These are phyloP conservation scores for Endocarpon pusillum DNA, from an alignment of 495 filamentous ascomycete species.

Conservation along the genomic window DNA sequence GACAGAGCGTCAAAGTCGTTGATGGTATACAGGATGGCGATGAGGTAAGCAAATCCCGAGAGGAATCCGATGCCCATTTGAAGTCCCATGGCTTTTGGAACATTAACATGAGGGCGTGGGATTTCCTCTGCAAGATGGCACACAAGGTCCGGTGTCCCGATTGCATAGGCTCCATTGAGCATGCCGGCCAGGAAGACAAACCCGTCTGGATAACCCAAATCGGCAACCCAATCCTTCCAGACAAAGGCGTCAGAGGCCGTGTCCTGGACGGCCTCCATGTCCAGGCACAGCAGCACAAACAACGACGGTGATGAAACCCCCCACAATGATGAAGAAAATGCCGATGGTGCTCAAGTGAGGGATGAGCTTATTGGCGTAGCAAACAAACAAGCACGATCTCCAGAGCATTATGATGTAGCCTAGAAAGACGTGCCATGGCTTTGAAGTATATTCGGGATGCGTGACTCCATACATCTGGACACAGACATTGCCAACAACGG, in stretches of 20 bases:
- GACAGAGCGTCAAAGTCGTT: slow-evolving; percentile 22
- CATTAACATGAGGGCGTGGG: slow-evolving; percentile 32
- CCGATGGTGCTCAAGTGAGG: slow-evolving; percentile 50
- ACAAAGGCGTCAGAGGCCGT: slow-evolving; percentile 41
- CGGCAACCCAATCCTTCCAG: slow-evolving; percentile 46
- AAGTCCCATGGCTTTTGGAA: slow-evolving; percentile 19
- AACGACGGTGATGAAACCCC: slow-evolving; percentile 53
- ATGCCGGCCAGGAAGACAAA: slow-evolving; percentile 69
- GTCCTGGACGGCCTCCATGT: slow-evolving; percentile 20
- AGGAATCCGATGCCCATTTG: slow-evolving; percentile 33
- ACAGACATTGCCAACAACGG: slow-evolving; percentile 49
- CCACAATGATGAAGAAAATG: slow-evolving; percentile 49
- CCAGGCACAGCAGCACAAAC: slow-evolving; percentile 63
- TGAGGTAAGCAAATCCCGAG: slow-evolving; percentile 31
- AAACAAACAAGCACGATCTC: slow-evolving; percentile 42
- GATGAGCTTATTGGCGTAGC: slow-evolving; percentile 52
- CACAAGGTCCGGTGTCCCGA: slow-evolving; percentile 63
- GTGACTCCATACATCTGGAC: slow-evolving; percentile 54
- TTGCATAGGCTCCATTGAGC: slow-evolving; percentile 70
- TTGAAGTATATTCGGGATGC: slow-evolving; percentile 41
- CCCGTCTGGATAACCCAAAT: slow-evolving; percentile 52
- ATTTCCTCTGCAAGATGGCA: slow-evolving; percentile 75
- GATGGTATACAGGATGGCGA: slow-evolving; percentile 37
- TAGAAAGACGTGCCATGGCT: slow-evolving; percentile 64
- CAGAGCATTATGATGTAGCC: slow-evolving; percentile 50